Base-by-base conservation (phyloP, 2,329 filamentous ascomycete species). In the Colletotrichum coccodes region DNA sequence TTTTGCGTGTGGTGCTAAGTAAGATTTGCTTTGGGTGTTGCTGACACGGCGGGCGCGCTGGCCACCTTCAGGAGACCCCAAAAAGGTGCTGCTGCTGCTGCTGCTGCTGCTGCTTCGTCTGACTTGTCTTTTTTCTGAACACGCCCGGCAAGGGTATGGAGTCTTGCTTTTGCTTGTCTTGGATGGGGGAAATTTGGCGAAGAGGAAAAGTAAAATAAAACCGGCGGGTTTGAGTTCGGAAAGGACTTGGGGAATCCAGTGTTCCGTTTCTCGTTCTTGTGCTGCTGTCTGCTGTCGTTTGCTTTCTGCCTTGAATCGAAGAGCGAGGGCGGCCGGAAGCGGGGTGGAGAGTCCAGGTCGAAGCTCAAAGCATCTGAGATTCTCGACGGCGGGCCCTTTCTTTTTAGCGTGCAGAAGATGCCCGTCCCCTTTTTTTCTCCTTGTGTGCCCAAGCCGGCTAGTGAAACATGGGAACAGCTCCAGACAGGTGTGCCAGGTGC, bases 341-440 rank as follows among this genome's bases (percentile, higher is more conserved):
- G 54, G 61, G 61, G 65, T 69, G 66, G 66, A 69, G 56, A 66
- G 66, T 40, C 44, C 44, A 60, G 42, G 54, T 60, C 34, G 66
- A 69, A 69, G 66, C 61, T 69, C 61, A 69, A 56, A 60, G 52
- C 66, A 69, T 60, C 49, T 47, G 50, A 49, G 44, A 68, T 34
- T 69, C 49, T 63, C 56, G 66, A 60, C 42, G 66, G 66, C 66
- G 61, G 61, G 56, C 66, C 66, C 62, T 66, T 54, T 69, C 62
- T 66, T 69, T 68, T 66, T 69, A 69, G 66, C 66, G 66, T 69
- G 61, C 62, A 69, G 66, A 66, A 38, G 40, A 38, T 60, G 54
- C 44, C 26, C 42, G 49, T 68, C 66, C 66, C 61, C 66, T 69
- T 66, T 65, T 58, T 62, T 56, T 64, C n/a, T 64, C 57, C 54